Percentiles rank a stretch among this genome's conserved stretches.
phyloP scores from a whole-genome alignment of 2,329 filamentous ascomycete species.

The Arthrobotrys pseudoclavata region DNA sequence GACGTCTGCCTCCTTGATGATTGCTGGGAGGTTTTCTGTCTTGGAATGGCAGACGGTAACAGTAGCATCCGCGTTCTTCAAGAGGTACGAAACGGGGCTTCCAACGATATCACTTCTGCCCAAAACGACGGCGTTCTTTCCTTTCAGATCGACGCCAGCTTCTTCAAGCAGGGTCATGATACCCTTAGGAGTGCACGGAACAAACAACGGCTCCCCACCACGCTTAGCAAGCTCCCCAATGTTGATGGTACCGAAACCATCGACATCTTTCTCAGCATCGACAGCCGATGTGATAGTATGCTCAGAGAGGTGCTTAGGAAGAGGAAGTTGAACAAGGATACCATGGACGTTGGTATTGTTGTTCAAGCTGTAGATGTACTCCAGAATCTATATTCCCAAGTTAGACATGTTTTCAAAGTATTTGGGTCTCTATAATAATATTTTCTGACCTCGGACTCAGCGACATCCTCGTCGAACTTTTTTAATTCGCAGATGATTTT shows the following conservation, averaged over 20 bases:
- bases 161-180: constrained; percentile 93
- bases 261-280: constrained; percentile 94
- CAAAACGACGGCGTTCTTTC: constrained; percentile 94
- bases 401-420: constrained; percentile 6
- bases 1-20: constrained; percentile 87
- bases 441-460: constrained; percentile 75
- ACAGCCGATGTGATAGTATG: constrained; percentile 91
- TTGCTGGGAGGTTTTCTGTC: constrained; percentile 78
- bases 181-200: constrained; percentile 95
- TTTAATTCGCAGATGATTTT: constrained; percentile 89
- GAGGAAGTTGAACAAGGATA: constrained; percentile 91
- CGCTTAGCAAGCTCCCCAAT: constrained; percentile 98
- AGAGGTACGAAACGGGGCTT: constrained; percentile 93
- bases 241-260: constrained; percentile 93
- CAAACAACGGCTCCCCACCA: constrained; percentile 88
- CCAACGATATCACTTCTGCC: constrained; percentile 97
- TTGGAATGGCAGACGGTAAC: constrained; percentile 96
- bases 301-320: constrained; percentile 91
- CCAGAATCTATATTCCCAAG: constrained; percentile 72
- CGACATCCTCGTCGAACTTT: constrained; percentile 83
- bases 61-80: constrained; percentile 95
- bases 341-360: constrained; percentile 88
- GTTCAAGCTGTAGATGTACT: constrained; percentile 85
- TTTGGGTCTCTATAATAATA: neutral
- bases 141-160: constrained; percentile 83